phyloP scores from a whole-genome alignment of 192 early-diverging fungal species.

The Coemansia biformis region DNA sequence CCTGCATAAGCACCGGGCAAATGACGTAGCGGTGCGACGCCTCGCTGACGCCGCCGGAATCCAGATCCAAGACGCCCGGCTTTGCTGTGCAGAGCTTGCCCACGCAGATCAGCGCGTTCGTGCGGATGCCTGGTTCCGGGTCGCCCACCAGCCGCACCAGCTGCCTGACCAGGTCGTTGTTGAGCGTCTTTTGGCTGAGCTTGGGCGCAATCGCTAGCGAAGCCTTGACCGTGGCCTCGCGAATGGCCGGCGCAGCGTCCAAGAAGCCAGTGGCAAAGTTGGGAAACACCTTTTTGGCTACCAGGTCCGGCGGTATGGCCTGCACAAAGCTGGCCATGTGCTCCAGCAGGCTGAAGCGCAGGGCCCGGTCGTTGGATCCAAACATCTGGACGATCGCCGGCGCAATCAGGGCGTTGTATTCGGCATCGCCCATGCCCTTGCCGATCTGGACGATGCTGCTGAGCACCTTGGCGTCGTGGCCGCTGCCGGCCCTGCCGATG shows the following conservation, averaged over 20 bases:
- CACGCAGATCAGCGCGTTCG: conserved; percentile 92
- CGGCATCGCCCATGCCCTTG: conserved; percentile 59
- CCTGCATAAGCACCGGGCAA: conserved; percentile 74
- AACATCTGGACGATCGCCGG: conserved; percentile 81
- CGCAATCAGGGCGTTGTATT: conserved; percentile 66
- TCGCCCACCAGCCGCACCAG: conserved; percentile 87
- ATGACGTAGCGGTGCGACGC: conserved; percentile 73
- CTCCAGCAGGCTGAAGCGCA: conserved; percentile 81
- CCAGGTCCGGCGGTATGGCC: conserved; percentile 59
- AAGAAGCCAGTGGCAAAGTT: conserved; percentile 83
- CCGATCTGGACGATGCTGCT: conserved; percentile 83
- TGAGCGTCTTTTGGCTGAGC: conserved; percentile 42
- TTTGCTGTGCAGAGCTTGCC: conserved; percentile 79
- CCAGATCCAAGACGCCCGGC: conserved; percentile 25
- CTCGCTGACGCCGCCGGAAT: conserved; percentile 55
- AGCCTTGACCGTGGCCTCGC: conserved; percentile 87
- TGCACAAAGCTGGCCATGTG: conserved; percentile 69
- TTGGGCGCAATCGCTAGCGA: conserved; percentile 69
- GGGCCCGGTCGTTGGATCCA: conserved; percentile 76
- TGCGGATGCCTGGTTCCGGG: conserved; percentile 90
- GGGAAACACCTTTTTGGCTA: conserved; percentile 81
- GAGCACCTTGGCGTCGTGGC: conserved; percentile 61
- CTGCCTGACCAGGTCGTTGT: conserved; percentile 79
- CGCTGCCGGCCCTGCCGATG: conserved; percentile 52
- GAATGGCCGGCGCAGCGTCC: conserved; percentile 82